Evolutionary conservation across 257 asterid species (phyloP), one percentile per base, ranked within the genome.

Genomic region (Capsicum baccatum): DNA sequence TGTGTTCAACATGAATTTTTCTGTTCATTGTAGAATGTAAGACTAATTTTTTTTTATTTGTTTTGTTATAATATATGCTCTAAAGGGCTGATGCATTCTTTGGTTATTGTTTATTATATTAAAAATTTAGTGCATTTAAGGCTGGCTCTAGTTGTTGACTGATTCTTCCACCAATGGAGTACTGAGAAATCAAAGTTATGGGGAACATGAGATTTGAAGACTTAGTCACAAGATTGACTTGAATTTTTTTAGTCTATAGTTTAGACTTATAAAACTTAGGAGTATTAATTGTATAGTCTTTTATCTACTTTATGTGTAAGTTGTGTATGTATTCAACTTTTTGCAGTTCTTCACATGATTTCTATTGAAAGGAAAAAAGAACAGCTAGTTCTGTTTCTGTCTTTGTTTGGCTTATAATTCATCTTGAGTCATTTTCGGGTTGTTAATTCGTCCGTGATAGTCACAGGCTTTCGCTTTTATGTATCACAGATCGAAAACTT

Each of bases 191-290:
- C 79, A 54, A 85, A 85, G 78, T 63, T 44, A 83, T 84, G 85
- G 86, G 85, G 84, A 84, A 55, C 44, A 70, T 52, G 84, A 83
- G 84, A 86, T 87, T 87, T 70, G 84, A 82, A 79, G 89, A 76
- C 85, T 19, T 19, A 83, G 94, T 91, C 97, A 89, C 94, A 86
- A 87, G 96, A 86, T 90, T 90, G 92, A 90, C 94, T 93, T 87
- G 92, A 89, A 83, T 39, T 39, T 84, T 84, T 89, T 37, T 83
- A 19, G 86, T 86, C 85, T 83, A 86, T 83, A 87, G 79, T 78
- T 86, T 64, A 74, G 81, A 62, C 67, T 37, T 59, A 82, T 37
- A 71, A 79, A 42, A 76, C 66, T 71, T 74, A 16, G 78, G 78
- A 68, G 55, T 42, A 69, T 39, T 69, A 69, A 42, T 69, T 39